Base-by-base conservation (phyloP, 768 basidiomycete genomes). In the Mycena chlorophos region DNA sequence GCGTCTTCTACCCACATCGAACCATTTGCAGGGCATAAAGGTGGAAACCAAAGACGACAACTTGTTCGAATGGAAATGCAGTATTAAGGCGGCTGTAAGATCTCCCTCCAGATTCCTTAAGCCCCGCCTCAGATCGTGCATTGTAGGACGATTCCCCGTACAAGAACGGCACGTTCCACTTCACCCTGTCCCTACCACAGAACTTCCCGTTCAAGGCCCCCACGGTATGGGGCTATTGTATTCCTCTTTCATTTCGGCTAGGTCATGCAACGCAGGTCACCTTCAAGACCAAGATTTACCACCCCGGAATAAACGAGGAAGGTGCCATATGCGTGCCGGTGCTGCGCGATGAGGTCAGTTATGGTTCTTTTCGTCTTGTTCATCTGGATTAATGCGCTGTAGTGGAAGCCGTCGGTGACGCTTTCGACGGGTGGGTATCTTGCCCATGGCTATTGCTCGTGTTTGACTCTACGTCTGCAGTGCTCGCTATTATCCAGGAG, bases 131-230 rank as follows among this genome's bases (percentile, higher is more conserved):
- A 25, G 49, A 51, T 46, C 63, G 53, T 50, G 43, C 57, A 43
- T 55, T 17, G 28, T 60, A 93, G 91, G 65, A 82, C 43, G 85
- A 88, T 61, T 89, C 88, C 26, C 92, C 91, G 0, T 94, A 94
- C 79, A 89, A 86, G 70, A 81, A 80, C 49, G 91, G 92, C 46
- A 89, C 81, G 0, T 94, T 91, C 71, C 77, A 82, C 62, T 92
- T 92, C 69, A 85, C 72, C 34, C 67, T 93, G 13, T 71, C 74
- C n/a, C 75, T 94, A n/a, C 89, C 91, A 1, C 63, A 77, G n/a
- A 87, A 83, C 69, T 94, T 87, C 62, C 91, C 92, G 6, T 94
- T 94, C 83, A 93, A 94, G 70, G 83, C 92, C 3, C 91, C 91
- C 31, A 77, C 79, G 54, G 90, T 91, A 71, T 63, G 76, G 62